Base-by-base conservation (phyloP, 1,284 basidiomycete species). In the Heliocybe sulcata region DNA sequence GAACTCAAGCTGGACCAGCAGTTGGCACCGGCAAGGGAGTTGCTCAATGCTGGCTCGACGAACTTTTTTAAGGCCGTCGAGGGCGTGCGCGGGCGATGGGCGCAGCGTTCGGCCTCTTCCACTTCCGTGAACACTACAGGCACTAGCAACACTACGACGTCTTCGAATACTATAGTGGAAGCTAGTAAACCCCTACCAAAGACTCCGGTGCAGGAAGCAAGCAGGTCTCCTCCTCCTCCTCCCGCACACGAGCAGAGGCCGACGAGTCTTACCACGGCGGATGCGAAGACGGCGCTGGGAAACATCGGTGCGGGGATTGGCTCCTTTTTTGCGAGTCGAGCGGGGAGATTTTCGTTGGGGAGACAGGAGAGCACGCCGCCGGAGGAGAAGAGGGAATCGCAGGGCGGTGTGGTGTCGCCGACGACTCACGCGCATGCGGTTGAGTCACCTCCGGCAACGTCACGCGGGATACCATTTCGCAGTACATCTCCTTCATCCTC, bases 1-100 rank as follows among this genome's bases (percentile, higher is more conserved):
- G 94, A 96, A 27, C 78, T 97, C 50, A 91, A 89, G 65, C 69
- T 97, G 2, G 91, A 95, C 29, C 89, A 96, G 68, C 90, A 92
- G 61, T 80, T 97, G 2, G 92, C 86, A 2, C 92, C 94, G 1
- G 87, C 93, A 0, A 80, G 91, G 3, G 93, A 96, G 26, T 92
- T 91, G 0, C 63, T 94, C 47, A 81, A 79, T 0, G 79, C 78
- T 1, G 88, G 92, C 8, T 90, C 90, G 1, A 80, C 87, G n/a
- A 85, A 81, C 57, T 84, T 97, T 61, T 87, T 94, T 72, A 91
- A 87, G 59, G 92, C 92, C 0, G 85, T 94, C 20, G 91, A 92
- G 64, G 91, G 91, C 29, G 87, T 94, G 16, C 77, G 84, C n/a
- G 88, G 76, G 33, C 75, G 87, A 45, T 90, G 87, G 85, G 72